Evolutionary conservation across 352 stramenopile species (phyloP), one percentile per base, ranked within the genome.

Genomic region (Blastocystis hominis): DNA sequence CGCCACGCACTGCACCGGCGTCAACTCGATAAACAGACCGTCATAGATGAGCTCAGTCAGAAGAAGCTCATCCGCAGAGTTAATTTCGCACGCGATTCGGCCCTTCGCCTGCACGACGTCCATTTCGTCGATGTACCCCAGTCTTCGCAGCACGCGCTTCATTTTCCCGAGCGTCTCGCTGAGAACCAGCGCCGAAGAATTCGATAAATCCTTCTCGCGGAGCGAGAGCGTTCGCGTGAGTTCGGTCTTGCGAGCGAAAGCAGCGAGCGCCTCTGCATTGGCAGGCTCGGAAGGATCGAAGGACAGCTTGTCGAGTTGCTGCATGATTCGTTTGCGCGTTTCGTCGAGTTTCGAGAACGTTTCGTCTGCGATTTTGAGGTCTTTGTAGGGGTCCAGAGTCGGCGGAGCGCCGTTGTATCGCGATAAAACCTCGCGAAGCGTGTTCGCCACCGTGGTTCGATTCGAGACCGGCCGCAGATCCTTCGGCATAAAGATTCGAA

Each of bases 41-140:
- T 94, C 95, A 91, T 99, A 98, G 50, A 99, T 97, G 79, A 99
- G 92, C 90, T 99, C 96, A 2, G 96, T 98, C 50, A 98, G 92
- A 30, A 99, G 92, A 78, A 99, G 90, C 90, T 99, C 97, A 89
- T 99, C 94, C 1, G 94, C 95, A 10, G 96, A 98, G 62, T 97
- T 98, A 75, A 99, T 95, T 91, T 99, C 97, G 89, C 96, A 98
- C 2, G 96, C 96, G 34, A 97, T 97, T 61, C 96, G 93, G 46
- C 97, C 97, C 91, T 99, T 99, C n/a, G 96, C 94, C 90, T 98
- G 94, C 89, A 99, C 98, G 55, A 99, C 95, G 17, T 93, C 93
- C 38, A 97, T 93, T 59, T 93, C 92, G 89, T 97, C 94, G 2
- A 98, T 94, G 90, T 98, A 97, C 47, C 97, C 96, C 9, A 99